phyloP scores from a whole-genome alignment of 2,329 filamentous ascomycete genomes.

The Botryosphaeria dothidea region DNA sequence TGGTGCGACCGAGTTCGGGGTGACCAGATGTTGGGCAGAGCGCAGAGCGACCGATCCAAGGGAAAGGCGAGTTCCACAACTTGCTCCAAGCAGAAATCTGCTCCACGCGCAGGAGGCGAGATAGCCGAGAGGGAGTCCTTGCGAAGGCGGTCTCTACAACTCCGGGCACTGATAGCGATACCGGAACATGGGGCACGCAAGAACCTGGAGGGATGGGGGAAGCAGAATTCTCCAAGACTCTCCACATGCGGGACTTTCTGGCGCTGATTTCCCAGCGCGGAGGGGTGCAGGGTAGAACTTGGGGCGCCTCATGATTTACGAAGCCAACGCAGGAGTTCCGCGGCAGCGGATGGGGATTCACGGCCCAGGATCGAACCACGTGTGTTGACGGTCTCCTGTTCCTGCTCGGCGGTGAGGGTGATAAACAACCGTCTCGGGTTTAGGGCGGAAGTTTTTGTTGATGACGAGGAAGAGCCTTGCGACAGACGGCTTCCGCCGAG shows the following conservation, averaged over 20 bases:
- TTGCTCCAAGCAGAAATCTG: conserved; percentile 10
- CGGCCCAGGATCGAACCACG: conserved; percentile 10
- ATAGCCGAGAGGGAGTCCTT: not conserved
- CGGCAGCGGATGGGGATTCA: conserved; percentile 1
- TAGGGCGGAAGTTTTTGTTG: not conserved
- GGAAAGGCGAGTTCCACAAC: not conserved
- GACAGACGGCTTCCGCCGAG: conserved; percentile 10
- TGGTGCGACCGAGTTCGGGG: not conserved
- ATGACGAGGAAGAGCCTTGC: conserved; percentile 10
- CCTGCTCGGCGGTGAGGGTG: not conserved
- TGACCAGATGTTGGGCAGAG: conserved; percentile 3
- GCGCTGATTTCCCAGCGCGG: not conserved
- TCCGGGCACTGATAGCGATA: not conserved
- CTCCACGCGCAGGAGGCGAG: conserved; percentile 1
- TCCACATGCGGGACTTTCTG: conserved; percentile 12
- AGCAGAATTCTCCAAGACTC: conserved; percentile 4
- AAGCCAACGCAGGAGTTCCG: not conserved
- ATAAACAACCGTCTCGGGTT: not conserved
- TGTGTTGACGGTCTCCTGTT: conserved; percentile 14
- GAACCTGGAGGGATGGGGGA: not conserved
- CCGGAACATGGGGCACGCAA: not conserved
- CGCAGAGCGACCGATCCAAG: not conserved
- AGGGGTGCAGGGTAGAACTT: not conserved
- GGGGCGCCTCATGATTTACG: not conserved
- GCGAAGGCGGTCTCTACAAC: not conserved